phyloP scores from a whole-genome alignment of 2,329 filamentous ascomycete genomes.

The Exutisphaerella laricina region DNA sequence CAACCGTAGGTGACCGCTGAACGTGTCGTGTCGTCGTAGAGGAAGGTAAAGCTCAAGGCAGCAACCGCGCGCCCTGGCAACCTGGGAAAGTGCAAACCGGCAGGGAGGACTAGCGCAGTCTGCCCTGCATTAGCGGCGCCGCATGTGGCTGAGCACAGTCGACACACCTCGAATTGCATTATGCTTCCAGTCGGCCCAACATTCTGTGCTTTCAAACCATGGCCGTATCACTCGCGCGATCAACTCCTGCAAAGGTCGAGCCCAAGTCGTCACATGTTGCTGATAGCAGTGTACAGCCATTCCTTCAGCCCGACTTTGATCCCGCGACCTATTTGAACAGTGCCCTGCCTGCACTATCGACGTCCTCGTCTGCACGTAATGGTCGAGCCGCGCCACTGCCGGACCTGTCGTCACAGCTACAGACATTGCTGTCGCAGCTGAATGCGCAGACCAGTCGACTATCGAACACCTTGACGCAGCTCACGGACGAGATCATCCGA shows the following conservation, averaged over 20 bases:
- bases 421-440: conserved; percentile 78
- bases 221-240: conserved; percentile 8
- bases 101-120: no score
- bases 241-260: conserved; percentile 12
- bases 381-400: conserved; percentile 54
- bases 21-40: no score
- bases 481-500: conserved; percentile 91
- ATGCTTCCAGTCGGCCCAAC: neutral
- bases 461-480: conserved; percentile 72
- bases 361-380: conserved; percentile 34
- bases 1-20: no score
- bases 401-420: conserved; percentile 75
- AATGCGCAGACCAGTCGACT: conserved; percentile 82
- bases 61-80: neutral
- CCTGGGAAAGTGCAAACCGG: no score
- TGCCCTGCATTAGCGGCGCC: no score
- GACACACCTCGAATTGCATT: neutral
- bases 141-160: neutral
- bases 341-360: conserved; percentile 62
- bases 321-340: conserved; percentile 80
- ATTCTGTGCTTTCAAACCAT: conserved; percentile 4
- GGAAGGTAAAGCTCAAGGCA: neutral
- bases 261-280: conserved; percentile 56
- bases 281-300: conserved; percentile 68
- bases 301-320: conserved; percentile 72